Base-by-base conservation (phyloP, 768 basidiomycete species). In the Tulasnella sp. region DNA sequence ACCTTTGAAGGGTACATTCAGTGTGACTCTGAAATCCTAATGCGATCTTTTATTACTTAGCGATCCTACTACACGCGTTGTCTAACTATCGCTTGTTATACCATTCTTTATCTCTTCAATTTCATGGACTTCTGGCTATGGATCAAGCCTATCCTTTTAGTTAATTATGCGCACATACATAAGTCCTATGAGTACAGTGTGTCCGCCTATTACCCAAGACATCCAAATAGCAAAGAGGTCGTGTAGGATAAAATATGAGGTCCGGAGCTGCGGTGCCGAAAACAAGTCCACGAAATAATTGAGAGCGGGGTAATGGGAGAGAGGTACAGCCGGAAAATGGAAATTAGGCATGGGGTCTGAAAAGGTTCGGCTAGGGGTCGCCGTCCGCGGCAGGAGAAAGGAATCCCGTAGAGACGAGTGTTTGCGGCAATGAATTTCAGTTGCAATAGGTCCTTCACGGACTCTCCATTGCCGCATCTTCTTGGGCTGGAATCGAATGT, bases 1-100 rank as follows among this genome's bases (percentile, higher is more conserved):
- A 48, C 44, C 77, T 26, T 67, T 79, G 48, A 32, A 26, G 46
- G 74, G 74, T 23, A 70, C 32, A n/a, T 77, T 77, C 46, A 77
- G 70, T 44, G 77, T 77, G 32, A 72, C 69, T 23, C 18, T 77
- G 3, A 77, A 77, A 42, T 72, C n/a, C 1, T 29, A 16, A 35
- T 15, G 29, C 7, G 10, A 35, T 15, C 26, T 16, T 67, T 32
- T 67, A 32, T 23, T 32, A 26, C 13, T 35, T 67, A 67, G 26
- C 51, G 51, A n/a, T 6, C 23, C 61, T 16, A 29, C 35, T 67
- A 18, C 32, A 67, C 61, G 61, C 16, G 26, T 32, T 67, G 61
- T 67, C 18, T 16, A 26, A 35, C 61, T 67, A 26, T 16, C 61
- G 32, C 9, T 32, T n/a, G 20, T 29, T 67, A 67, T 67, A 67